These are phyloP conservation scores for Backusella liffmaniae DNA, from an alignment of 192 early-diverging fungal genomes.

Conservation along the genomic window DNA sequence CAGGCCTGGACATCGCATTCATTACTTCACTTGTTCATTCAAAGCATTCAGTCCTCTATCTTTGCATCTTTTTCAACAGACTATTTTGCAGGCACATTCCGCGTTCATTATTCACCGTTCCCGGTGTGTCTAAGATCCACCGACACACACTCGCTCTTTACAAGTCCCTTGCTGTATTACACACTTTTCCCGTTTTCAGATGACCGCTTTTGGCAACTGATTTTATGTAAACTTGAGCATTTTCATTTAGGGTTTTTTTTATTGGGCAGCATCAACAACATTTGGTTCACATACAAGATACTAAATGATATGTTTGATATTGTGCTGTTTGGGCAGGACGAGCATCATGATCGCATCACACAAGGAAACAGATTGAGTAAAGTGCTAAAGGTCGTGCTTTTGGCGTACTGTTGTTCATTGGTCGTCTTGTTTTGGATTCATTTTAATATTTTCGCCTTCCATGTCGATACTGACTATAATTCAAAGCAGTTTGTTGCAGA, in stretches of 20 bases:
- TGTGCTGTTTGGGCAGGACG: constrained; percentile 34
- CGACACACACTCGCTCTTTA: constrained; percentile 19
- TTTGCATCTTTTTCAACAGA: neutral
- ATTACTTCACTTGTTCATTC: constrained; percentile 10
- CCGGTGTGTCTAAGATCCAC: constrained; percentile 24
- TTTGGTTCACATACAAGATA: constrained; percentile 51
- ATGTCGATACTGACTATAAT: constrained; percentile 29
- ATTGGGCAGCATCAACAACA: constrained; percentile 51
- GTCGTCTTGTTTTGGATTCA: constrained; percentile 56
- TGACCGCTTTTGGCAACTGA: constrained; percentile 43
- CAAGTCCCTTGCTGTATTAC: constrained; percentile 15
- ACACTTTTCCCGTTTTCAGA: constrained; percentile 47
- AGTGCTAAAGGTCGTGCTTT: constrained; percentile 40
- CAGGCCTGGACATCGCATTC: neutral
- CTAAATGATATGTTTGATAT: constrained; percentile 56
- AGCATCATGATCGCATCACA: neutral
- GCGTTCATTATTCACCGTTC: constrained; percentile 35
- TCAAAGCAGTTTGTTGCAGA: constrained; percentile 50
- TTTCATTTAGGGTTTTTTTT: constrained; percentile 59
- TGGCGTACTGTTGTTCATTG: constrained; percentile 41
- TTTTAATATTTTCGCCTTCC: constrained; percentile 54
- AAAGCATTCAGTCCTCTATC: neutral
- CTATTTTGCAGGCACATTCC: neutral
- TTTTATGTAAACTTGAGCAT: constrained; percentile 51
- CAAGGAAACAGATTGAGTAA: neutral